Evolutionary conservation across 371 early-diverging fungal genomes (phyloP), one percentile per base, ranked within the genome.

Genomic region (Basidiobolus meristosporus): DNA sequence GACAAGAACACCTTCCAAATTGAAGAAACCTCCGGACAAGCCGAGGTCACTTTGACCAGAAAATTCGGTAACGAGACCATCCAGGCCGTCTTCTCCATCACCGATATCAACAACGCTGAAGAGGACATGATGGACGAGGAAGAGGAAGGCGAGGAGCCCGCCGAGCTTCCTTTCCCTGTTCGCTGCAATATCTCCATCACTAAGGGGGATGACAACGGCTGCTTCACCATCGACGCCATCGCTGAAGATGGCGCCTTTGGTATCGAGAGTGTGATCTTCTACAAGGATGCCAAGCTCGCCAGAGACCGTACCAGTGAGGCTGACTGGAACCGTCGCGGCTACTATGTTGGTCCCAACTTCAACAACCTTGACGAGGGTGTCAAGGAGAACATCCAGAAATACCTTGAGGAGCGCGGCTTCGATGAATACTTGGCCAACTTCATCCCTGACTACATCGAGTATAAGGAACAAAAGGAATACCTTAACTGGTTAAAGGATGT

Each of bases 381-480:
- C 38, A 83, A 90, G 68, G 65, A 70, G 21, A 58, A 65, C 34
- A 82, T 90, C 62, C 79, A 76, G 50, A 62, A 63, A 39, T 90
- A 74, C 63, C 63, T 93, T 40, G 80, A 80, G 47, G 90, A 85
- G 55, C 82, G 89, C 44, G 83, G 83, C 40, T 70, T 93, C 46
- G 74, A 85, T 44, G 65, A 75, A 17, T 75, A 65, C 6, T 60
- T 90, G 36, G 80, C 86, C 34, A 66, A 73, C 44, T 87, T 90
- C 54, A 72, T 93, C 42, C 80, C 84, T 38, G 70, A 63, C 47
- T 93, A 82, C 57, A 70, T 89, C 42, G 88, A 87, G 58, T 72
- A 67, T 69, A 93, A 91, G 75, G 95, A 93, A 60, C 90, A 90
- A 67, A 64, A 69, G 44, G 95, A 93, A 67, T 93, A 93, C 59